phyloP scores from a whole-genome alignment of 805 yeast species.

The Teunomyces pallodes region DNA sequence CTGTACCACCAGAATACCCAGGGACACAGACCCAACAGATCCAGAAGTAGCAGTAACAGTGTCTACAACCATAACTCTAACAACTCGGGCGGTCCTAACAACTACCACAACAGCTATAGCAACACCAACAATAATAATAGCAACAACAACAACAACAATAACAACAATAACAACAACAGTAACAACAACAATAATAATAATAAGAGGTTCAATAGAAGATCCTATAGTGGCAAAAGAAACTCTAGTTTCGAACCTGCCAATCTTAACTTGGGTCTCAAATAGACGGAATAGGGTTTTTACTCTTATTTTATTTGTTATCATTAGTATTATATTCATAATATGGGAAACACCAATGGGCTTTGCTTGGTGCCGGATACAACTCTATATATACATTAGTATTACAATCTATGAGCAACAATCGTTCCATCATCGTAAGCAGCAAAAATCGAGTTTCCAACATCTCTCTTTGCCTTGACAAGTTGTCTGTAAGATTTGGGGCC shows the following conservation, averaged over 20 bases:
- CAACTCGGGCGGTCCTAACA: constrained; percentile 6
- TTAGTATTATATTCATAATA: neutral
- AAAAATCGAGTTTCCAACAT: constrained; percentile 28
- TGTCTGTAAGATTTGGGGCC: constrained; percentile 9
- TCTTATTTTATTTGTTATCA: neutral
- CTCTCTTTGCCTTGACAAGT: constrained; percentile 10
- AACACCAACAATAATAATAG: constrained; percentile 15
- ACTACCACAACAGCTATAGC: constrained; percentile 1
- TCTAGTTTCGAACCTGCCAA: constrained; percentile 13
- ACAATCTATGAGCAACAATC: constrained; percentile 37
- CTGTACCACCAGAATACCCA: constrained; percentile 9
- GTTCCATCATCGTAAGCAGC: constrained; percentile 59
- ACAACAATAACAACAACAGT: constrained; percentile 16
- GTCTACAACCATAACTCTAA: constrained; percentile 2
- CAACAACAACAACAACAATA: constrained; percentile 25
- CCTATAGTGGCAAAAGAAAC: constrained; percentile 9
- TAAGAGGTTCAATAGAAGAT: constrained; percentile 6
- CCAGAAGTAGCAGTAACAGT: constrained; percentile 21
- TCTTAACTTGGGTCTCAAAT: constrained; percentile 10
- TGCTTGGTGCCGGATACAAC: neutral
- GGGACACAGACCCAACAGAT: constrained; percentile 26
- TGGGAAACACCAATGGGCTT: constrained; percentile 3
- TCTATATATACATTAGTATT: constrained; percentile 1
- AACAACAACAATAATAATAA: constrained; percentile 4
- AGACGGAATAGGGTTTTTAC: constrained; percentile 3